Evolutionary conservation across 2,329 filamentous ascomycete genomes (phyloP), one percentile per base, ranked within the genome.

Genomic region (Xylariaceae sp.): DNA sequence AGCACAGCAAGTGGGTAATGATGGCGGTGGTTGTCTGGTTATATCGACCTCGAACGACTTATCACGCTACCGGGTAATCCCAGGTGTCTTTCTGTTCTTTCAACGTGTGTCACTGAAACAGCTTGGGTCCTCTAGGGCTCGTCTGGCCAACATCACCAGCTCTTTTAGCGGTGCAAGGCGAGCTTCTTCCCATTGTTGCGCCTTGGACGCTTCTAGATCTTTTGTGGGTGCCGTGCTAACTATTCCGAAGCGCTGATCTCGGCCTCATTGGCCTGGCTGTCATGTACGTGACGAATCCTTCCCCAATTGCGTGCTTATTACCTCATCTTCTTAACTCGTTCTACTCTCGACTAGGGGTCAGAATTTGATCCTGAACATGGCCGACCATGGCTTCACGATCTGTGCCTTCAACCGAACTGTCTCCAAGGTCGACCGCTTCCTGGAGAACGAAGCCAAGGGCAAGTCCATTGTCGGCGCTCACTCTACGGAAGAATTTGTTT

Each of bases 351-450:
- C 36, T 60, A 83, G 80, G 83, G 83, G 81, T 74, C 87, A 92
- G 80, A 94, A 92, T 80, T 79, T 94, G 76, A 92, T 94, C 74
- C 76, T 94, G 71, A 94, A 94, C 76, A 89, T 87, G 78, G 89
- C 89, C 68, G 89, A 94, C 74, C 85, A 92, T 69, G 88, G 92
- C 71, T 97, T 95, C 85, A 97, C 90, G 72, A 89, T 99, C 71
- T 88, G 92, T 76, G 94, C 92, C 67, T 99, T 88, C 86, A 99
- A 99, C 87, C 89, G 94, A 76, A 99, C 94, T 67, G 89, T 96
- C 67, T 85, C 90, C 77, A 99, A 99, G 86, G 94, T 99, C 75
- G 92, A 97, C 80, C 82, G 82, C 67, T 96, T 96, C 84, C 78
- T 96, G 65, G 86, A 80, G 63, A 92, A 96, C 77, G 88, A 92